Evolutionary conservation across 1,139 yeast species (phyloP).

Genomic region (Cylindricascospora bacillispora): DNA sequence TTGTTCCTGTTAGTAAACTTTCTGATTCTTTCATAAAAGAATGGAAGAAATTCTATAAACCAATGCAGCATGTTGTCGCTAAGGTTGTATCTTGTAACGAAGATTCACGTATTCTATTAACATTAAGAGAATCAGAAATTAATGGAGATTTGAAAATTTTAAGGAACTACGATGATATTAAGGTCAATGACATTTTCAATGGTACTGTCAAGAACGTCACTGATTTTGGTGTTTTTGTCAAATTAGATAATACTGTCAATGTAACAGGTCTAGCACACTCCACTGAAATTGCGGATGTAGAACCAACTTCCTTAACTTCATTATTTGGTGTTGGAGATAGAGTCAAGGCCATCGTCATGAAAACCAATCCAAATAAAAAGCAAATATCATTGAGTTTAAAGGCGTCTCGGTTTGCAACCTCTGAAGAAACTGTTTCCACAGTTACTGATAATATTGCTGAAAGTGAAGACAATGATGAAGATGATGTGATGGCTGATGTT

Average conservation of each 20-base stretch:
- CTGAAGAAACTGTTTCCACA: conserved; percentile 77
- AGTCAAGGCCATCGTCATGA: conserved; percentile 71
- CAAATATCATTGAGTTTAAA: conserved; percentile 18
- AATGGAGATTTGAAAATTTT: conserved; percentile 49
- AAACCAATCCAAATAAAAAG: conserved; percentile 47
- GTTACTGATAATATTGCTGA: conserved; percentile 27
- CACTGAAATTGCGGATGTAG: conserved; percentile 68
- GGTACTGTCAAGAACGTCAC: conserved; percentile 73
- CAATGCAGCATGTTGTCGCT: conserved; percentile 66
- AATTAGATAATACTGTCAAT: conserved; percentile 59
- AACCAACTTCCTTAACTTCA: conserved; percentile 37
- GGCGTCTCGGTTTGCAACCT: conserved; percentile 33
- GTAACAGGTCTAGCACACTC: conserved; percentile 83
- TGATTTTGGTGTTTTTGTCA: conserved; percentile 85
- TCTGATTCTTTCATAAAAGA: conserved; percentile 74
- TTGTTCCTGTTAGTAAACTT: conserved; percentile 70
- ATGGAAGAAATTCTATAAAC: conserved; percentile 69
- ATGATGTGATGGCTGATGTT: conserved; percentile 19
- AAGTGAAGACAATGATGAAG: conserved; percentile 20
- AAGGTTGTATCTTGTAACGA: conserved; percentile 53
- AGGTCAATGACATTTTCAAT: conserved; percentile 57
- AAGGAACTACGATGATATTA: conserved; percentile 51
- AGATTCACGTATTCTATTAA: conserved; percentile 56
- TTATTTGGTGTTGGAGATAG: conserved; percentile 81
- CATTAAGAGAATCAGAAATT: conserved; percentile 73